phyloP scores from a whole-genome alignment of 345 rosid genomes.

The Salix dunnii region DNA sequence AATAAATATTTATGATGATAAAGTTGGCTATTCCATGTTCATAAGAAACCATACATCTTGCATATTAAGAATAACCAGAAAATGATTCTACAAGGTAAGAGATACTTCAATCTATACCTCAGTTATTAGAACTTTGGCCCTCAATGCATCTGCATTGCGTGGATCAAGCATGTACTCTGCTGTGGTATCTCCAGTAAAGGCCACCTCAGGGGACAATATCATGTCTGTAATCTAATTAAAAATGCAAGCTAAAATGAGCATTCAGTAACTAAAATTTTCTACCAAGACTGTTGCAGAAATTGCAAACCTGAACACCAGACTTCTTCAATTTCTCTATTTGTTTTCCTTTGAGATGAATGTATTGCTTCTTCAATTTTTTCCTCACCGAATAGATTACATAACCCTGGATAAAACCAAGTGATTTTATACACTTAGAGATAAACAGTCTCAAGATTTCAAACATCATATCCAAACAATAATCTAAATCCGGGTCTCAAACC shows the following conservation, averaged over 20 bases:
- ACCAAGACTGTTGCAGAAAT: background rate
- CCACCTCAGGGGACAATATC: constrained; percentile 85
- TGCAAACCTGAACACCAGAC: constrained; percentile 73
- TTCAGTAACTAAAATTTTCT: background rate
- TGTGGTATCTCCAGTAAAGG: constrained; percentile 94
- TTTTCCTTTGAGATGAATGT: constrained; percentile 82
- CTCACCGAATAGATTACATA: constrained; percentile 79
- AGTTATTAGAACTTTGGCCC: constrained; percentile 88
- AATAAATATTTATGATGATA: background rate
- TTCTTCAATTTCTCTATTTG: constrained; percentile 91
- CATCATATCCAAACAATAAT: background rate
- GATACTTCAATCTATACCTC: constrained; percentile 51
- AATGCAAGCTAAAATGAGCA: constrained; percentile 17
- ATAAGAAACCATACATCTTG: background rate
- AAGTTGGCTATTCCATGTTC: background rate
- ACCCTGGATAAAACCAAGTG: constrained; percentile 58
- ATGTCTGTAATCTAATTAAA: constrained; percentile 70
- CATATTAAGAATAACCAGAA: background rate
- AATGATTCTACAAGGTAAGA: background rate
- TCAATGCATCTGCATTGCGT: constrained; percentile 86
- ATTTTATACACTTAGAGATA: background rate
- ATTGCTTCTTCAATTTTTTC: constrained; percentile 87
- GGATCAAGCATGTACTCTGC: constrained; percentile 95
- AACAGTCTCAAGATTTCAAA: background rate
- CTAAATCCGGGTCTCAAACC: background rate